Percentiles rank a stretch among this genome's conserved stretches.
Evolutionary conservation across 2,329 filamentous ascomycete species (phyloP).

Genomic region (Aureobasidium namibiae): DNA sequence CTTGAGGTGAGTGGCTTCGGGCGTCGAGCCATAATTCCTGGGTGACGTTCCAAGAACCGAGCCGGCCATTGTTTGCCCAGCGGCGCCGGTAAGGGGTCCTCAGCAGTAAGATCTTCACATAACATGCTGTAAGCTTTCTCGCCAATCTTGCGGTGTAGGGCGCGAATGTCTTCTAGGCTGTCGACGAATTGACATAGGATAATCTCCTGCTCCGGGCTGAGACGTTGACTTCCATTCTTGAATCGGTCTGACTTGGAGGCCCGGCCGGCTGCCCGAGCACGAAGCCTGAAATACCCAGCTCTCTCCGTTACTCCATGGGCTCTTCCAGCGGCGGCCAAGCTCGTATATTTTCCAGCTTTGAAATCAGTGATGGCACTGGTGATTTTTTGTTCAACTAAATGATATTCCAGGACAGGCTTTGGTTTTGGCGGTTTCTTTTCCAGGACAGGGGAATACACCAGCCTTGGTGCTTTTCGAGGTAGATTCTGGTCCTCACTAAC

Average conservation of each 20-base stretch:
- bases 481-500: background rate
- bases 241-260: slow-evolving; percentile 3
- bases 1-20: background rate
- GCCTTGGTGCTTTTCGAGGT: background rate
- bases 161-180: background rate
- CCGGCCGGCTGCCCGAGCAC: background rate
- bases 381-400: background rate
- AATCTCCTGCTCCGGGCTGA: slow-evolving; percentile 1
- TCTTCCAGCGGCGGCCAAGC: slow-evolving; percentile 4
- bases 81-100: background rate
- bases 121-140: slow-evolving; percentile 8
- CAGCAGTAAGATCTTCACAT: slow-evolving; percentile 1
- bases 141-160: slow-evolving; percentile 2
- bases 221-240: slow-evolving; percentile 4
- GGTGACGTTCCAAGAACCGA: slow-evolving; percentile 8
- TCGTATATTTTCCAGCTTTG: slow-evolving; percentile 2
- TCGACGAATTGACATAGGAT: background rate
- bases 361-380: background rate
- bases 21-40: background rate
- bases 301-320: background rate
- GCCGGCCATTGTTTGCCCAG: slow-evolving; percentile 7
- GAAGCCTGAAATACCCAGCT: slow-evolving; percentile 3
- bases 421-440: background rate
- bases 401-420: background rate
- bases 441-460: background rate